These are phyloP conservation scores for Candida nitratophila DNA, from an alignment of 805 yeast genomes.

Conservation along the genomic window DNA sequence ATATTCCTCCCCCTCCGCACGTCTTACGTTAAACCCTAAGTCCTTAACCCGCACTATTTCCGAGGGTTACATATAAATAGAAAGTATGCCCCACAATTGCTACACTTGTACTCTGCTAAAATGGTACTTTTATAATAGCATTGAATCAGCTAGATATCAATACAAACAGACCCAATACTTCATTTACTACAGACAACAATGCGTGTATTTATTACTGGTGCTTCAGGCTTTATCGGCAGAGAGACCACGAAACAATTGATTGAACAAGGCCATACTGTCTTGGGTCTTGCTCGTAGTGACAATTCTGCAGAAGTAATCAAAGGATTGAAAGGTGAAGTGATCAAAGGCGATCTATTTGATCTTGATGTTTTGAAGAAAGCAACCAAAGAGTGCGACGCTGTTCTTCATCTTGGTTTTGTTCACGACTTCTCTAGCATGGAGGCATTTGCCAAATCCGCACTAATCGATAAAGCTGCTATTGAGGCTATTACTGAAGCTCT, in stretches of 20 bases:
- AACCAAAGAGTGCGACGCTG: conserved; percentile 27
- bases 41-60: no score
- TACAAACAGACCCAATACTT: no score
- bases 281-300: conserved; percentile 27
- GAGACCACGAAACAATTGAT: conserved; percentile 16
- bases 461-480: conserved; percentile 21
- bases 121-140: no score
- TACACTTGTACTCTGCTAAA: no score
- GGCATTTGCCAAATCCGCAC: conserved; percentile 7
- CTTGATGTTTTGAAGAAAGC: conserved; percentile 21
- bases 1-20: no score
- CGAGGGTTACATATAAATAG: no score
- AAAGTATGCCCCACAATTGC: no score
- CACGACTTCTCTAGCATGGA: conserved; percentile 22
- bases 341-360: conserved; percentile 23
- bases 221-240: not conserved
- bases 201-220: not conserved
- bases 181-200: no score
- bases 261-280: conserved; percentile 19
- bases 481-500: conserved; percentile 21
- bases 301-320: conserved; percentile 20
- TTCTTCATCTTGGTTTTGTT: conserved; percentile 30
- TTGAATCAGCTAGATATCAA: no score
- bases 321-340: conserved; percentile 15
- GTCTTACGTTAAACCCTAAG: no score